phyloP scores from a whole-genome alignment of 2,329 filamentous ascomycete genomes.

The Pseudocercospora eumusae region DNA sequence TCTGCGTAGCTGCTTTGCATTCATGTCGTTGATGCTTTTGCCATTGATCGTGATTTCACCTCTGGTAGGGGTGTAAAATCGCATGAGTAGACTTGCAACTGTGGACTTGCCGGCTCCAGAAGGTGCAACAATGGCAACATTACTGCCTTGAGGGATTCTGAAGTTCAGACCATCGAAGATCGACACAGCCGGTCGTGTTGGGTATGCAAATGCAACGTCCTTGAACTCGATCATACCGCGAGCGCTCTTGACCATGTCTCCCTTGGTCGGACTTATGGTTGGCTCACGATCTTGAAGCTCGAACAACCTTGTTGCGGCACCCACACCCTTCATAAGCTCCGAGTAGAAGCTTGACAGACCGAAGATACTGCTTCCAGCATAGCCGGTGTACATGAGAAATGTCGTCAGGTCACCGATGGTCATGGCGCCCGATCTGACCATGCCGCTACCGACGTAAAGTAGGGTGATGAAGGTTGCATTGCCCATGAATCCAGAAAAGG shows the following conservation, averaged over 20 bases:
- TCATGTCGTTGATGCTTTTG: slow-evolving; percentile 79
- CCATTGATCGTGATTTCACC: slow-evolving; percentile 83
- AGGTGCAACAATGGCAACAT: slow-evolving; percentile 94
- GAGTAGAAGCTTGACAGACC: slow-evolving; percentile 95
- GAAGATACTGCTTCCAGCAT: slow-evolving; percentile 81
- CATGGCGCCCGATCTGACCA: slow-evolving; percentile 84
- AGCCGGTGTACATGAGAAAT: slow-evolving; percentile 98
- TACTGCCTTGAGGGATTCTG: slow-evolving; percentile 86
- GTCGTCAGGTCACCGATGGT: slow-evolving; percentile 90
- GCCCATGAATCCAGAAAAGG: slow-evolving; percentile 81
- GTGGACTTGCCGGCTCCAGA: slow-evolving; percentile 97
- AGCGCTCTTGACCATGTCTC: slow-evolving; percentile 75
- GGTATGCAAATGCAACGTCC: slow-evolving; percentile 85
- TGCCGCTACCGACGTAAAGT: slow-evolving; percentile 84
- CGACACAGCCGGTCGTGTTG: slow-evolving; percentile 83
- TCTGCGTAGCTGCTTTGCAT: slow-evolving; percentile 86
- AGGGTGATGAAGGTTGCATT: slow-evolving; percentile 95
- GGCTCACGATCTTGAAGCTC: slow-evolving; percentile 90
- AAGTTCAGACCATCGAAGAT: slow-evolving; percentile 92
- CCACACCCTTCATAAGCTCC: slow-evolving; percentile 97
- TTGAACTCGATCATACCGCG: slow-evolving; percentile 86
- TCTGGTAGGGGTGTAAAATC: slow-evolving; percentile 82
- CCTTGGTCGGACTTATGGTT: slow-evolving; percentile 82
- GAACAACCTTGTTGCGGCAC: slow-evolving; percentile 92
- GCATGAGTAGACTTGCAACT: slow-evolving; percentile 83